Evolutionary conservation across 352 stramenopile genomes (phyloP).

Genomic region (Phytophthora pseudosyringae): DNA sequence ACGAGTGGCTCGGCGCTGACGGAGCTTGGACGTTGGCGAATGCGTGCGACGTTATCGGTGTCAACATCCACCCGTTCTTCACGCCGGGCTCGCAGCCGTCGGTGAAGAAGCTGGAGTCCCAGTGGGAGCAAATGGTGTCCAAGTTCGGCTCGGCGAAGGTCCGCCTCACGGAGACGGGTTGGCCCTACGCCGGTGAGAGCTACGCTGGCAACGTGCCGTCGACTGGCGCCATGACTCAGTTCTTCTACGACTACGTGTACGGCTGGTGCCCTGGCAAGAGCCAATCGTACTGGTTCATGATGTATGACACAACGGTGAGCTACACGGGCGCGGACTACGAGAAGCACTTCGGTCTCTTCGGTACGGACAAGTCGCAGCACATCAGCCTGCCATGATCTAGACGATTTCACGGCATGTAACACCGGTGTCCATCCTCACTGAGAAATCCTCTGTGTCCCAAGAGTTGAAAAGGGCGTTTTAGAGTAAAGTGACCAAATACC

Average conservation of each 20-base stretch:
- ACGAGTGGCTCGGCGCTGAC: slow-evolving; percentile 54
- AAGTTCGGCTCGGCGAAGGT: slow-evolving; percentile 49
- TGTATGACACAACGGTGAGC: slow-evolving; percentile 58
- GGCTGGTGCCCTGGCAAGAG: slow-evolving; percentile 30
- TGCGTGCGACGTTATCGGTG: slow-evolving; percentile 43
- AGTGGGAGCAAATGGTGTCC: slow-evolving; percentile 48
- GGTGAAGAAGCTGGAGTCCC: slow-evolving; percentile 55
- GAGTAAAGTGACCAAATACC: not conserved
- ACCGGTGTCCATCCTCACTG: no score
- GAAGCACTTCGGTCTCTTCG: slow-evolving; percentile 62
- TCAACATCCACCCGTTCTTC: slow-evolving; percentile 55
- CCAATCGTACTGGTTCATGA: slow-evolving; percentile 67
- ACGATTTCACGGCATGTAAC: not conserved
- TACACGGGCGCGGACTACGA: slow-evolving; percentile 57
- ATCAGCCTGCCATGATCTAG: slow-evolving; percentile 37
- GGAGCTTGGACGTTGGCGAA: slow-evolving; percentile 42
- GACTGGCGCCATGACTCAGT: slow-evolving; percentile 44
- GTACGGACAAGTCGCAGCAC: slow-evolving; percentile 47
- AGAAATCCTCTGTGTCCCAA: no score
- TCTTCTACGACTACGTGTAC: slow-evolving; percentile 50
- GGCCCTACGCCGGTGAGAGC: slow-evolving; percentile 45
- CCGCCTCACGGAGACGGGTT: slow-evolving; percentile 62
- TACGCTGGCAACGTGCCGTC: slow-evolving; percentile 46
- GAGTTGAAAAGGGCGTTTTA: not conserved
- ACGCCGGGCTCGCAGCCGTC: slow-evolving; percentile 38